phyloP scores from a whole-genome alignment of 768 basidiomycete species.

The Mycena olivaceomarginata region DNA sequence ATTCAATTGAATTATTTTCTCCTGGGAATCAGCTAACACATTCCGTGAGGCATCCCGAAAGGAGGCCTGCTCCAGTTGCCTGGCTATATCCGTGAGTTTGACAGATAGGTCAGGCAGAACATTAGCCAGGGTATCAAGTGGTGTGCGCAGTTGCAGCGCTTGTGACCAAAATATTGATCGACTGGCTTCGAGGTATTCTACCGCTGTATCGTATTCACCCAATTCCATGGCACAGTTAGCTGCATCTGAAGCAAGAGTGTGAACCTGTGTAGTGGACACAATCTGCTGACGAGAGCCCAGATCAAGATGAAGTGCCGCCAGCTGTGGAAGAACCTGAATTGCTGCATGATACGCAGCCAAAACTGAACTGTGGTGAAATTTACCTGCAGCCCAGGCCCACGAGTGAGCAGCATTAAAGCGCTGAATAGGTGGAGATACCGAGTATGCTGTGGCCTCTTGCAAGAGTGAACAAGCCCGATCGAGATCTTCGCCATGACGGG shows the following conservation, averaged over 20 bases:
- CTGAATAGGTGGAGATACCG: neutral
- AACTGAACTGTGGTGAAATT: neutral
- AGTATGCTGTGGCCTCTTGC: neutral
- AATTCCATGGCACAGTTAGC: no score
- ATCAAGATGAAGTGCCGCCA: neutral
- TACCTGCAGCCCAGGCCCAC: neutral
- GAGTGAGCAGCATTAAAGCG: neutral
- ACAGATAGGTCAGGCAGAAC: constrained; percentile 16
- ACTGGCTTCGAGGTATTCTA: constrained; percentile 13
- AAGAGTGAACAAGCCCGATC: neutral
- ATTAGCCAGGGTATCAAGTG: constrained; percentile 11
- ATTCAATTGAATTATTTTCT: constrained; percentile 42
- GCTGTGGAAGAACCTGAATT: neutral
- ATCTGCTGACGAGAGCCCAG: constrained; percentile 7
- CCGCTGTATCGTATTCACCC: no score
- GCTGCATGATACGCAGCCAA: neutral
- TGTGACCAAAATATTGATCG: neutral
- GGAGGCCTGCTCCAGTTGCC: constrained; percentile 17
- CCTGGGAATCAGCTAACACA: constrained; percentile 3
- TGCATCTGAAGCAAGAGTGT: no score
- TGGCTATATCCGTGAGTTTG: constrained; percentile 7
- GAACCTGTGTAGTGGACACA: no score
- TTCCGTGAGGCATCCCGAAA: constrained; percentile 27
- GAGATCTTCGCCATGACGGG: neutral
- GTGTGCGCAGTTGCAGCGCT: constrained; percentile 24